Conservation (phyloP, 1,284 basidiomycete genomes). For the Clitocybe nebularis region DNA sequence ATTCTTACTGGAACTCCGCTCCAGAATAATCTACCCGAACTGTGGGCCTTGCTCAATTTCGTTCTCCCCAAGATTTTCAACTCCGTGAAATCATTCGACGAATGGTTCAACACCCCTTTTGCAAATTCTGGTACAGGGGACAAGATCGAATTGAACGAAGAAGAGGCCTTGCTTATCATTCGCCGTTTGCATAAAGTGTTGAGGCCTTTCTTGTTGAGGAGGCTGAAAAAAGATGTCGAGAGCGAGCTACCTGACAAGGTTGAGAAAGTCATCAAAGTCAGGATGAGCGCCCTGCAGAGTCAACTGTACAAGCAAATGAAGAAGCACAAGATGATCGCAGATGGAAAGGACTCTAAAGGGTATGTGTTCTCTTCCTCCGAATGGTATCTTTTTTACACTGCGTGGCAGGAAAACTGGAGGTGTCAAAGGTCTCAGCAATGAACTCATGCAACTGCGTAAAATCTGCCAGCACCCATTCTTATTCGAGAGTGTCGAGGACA, state of each 20-base stretch:
- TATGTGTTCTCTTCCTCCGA: conserved; percentile 24
- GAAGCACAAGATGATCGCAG: conserved; percentile 95
- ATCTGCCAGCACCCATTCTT: conserved; percentile 98
- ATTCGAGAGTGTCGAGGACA: conserved; percentile 93
- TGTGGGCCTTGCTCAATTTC: conserved; percentile 98
- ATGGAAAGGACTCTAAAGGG: conserved; percentile 78
- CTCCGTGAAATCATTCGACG: conserved; percentile 98
- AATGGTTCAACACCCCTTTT: conserved; percentile 99
- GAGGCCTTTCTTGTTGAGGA: conserved; percentile 92
- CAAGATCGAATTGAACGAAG: conserved; percentile 99
- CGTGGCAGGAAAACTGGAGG: conserved; percentile 60
- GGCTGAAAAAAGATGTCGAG: conserved; percentile 99
- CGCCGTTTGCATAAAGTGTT: conserved; percentile 98
- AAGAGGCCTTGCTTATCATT: conserved; percentile 97
- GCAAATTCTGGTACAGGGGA: conserved; percentile 95
- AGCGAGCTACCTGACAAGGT: conserved; percentile 98
- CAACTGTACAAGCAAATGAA: conserved; percentile 98
- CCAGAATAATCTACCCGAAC: conserved; percentile 97
- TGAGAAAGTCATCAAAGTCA: conserved; percentile 98
- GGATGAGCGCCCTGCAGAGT: conserved; percentile 93
- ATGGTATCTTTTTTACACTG: not conserved
- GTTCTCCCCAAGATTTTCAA: conserved; percentile 98
- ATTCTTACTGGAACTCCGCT: conserved; percentile 98
- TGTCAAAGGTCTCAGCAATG: conserved; percentile 90
- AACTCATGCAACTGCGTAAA: conserved; percentile 98